Conservation (phyloP, 371 early-diverging fungal species). For the Smittium culicis region DNA sequence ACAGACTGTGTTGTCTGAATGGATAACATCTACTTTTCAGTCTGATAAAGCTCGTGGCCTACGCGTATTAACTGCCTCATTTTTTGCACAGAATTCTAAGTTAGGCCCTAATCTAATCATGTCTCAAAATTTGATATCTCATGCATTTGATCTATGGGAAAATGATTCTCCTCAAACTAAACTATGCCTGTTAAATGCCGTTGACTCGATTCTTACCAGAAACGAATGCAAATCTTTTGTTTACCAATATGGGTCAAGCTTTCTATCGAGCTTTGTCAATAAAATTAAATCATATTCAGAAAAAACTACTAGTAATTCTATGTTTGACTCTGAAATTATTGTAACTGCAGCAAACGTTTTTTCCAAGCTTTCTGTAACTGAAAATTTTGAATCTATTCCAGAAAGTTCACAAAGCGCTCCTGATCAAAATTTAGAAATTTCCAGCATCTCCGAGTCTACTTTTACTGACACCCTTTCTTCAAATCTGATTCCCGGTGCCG, state of each 20-base stretch:
- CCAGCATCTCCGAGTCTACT: no score
- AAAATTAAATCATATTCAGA: no score
- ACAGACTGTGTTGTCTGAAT: neutral
- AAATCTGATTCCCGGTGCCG: no score
- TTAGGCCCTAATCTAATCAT: neutral
- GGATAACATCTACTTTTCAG: constrained; percentile 4
- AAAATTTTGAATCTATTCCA: no score
- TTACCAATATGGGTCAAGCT: neutral
- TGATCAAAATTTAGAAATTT: no score
- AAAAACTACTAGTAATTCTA: no score
- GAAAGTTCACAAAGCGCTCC: no score
- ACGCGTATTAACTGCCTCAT: neutral
- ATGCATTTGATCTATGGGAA: neutral
- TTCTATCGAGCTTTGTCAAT: neutral
- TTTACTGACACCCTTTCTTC: no score
- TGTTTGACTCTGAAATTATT: no score
- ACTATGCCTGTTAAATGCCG: neutral
- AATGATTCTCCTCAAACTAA: neutral
- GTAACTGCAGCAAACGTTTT: no score
- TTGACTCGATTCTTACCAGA: neutral
- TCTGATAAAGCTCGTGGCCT: neutral
- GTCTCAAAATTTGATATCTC: neutral
- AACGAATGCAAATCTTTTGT: neutral
- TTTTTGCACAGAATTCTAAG: neutral
- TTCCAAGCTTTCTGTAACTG: no score